Evolutionary conservation across 2,329 filamentous ascomycete genomes (phyloP).

Genomic region (Xylaria multiplex): DNA sequence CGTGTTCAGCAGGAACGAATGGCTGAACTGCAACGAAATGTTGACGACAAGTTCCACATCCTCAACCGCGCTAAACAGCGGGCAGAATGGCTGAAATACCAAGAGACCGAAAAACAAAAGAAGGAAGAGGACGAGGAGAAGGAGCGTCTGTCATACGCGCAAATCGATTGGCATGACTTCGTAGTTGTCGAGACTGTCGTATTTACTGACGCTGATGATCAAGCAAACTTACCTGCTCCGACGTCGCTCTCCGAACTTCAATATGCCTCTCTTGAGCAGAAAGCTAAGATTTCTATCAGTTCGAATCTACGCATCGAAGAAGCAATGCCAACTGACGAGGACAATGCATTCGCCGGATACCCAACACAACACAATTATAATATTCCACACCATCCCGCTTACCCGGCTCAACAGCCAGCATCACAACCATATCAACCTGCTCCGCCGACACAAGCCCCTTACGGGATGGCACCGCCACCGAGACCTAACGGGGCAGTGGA

Average conservation of each 20-base stretch:
- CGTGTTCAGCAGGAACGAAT: conserved; percentile 78
- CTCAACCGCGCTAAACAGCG: conserved; percentile 84
- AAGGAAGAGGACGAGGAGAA: conserved; percentile 89
- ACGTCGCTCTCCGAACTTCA: conserved; percentile 91
- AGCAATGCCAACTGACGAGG: conserved; percentile 85
- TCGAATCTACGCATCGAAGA: conserved; percentile 90
- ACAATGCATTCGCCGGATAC: conserved; percentile 66
- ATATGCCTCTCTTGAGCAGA: conserved; percentile 93
- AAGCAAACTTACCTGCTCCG: conserved; percentile 85
- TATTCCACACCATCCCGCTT: conserved; percentile 58
- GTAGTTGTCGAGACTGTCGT: conserved; percentile 93
- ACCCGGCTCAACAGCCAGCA: conserved; percentile 52
- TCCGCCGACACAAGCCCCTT: conserved; percentile 50
- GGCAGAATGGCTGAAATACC: conserved; percentile 86
- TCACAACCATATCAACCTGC: conserved; percentile 49
- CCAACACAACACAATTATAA: conserved; percentile 51
- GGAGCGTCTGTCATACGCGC: conserved; percentile 78
- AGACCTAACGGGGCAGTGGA: conserved; percentile 57
- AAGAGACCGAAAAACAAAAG: conserved; percentile 85
- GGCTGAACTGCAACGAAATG: conserved; percentile 76
- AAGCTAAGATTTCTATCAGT: conserved; percentile 87
- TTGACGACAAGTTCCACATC: conserved; percentile 81
- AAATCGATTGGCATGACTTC: conserved; percentile 99
- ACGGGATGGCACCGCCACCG: conserved; percentile 49
- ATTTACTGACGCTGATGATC: conserved; percentile 89